Evolutionary conservation across 2,329 filamentous ascomycete genomes (phyloP).

Genomic region (Botryotinia narcissicola): DNA sequence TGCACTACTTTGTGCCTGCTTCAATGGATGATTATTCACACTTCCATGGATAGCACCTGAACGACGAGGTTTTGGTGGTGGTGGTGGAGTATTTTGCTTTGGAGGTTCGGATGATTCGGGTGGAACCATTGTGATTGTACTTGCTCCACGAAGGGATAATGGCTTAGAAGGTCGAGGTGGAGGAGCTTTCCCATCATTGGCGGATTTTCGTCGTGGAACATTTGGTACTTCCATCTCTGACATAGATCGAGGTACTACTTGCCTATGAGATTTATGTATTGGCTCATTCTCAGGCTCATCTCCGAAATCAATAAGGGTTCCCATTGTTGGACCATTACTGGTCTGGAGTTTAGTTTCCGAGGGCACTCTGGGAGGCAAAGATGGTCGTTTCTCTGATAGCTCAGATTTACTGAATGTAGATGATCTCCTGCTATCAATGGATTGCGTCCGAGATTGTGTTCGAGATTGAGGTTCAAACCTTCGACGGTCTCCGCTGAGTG

Average conservation of each 20-base stretch:
- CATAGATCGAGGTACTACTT: constrained; percentile 33
- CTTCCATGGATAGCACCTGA: constrained; percentile 19
- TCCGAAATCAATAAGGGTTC: constrained; percentile 60
- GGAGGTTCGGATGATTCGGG: constrained; percentile 42
- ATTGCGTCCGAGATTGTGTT: constrained; percentile 22
- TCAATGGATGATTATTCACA: constrained; percentile 29
- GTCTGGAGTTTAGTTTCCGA: constrained; percentile 36
- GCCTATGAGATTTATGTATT: constrained; percentile 39
- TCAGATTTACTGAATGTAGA: constrained; percentile 22
- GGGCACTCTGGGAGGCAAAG: constrained; percentile 30
- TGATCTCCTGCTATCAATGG: constrained; percentile 28
- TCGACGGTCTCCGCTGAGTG: constrained; percentile 32
- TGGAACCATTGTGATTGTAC: constrained; percentile 26
- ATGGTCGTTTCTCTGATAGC: constrained; percentile 29
- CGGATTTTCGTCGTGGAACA: constrained; percentile 36
- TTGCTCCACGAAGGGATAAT: constrained; percentile 48
- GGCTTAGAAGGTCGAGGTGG: constrained; percentile 61
- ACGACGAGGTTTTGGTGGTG: constrained; percentile 34
- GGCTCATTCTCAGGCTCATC: constrained; percentile 48
- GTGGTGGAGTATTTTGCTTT: constrained; percentile 43
- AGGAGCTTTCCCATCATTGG: constrained; percentile 37
- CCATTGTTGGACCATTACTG: constrained; percentile 45
- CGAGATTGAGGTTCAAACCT: constrained; percentile 24
- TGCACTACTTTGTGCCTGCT: constrained; percentile 33
- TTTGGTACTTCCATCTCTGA: constrained; percentile 33